These are phyloP conservation scores for Remersonia thermophila DNA, from an alignment of 2,329 filamentous ascomycete species.

Conservation along the genomic window DNA sequence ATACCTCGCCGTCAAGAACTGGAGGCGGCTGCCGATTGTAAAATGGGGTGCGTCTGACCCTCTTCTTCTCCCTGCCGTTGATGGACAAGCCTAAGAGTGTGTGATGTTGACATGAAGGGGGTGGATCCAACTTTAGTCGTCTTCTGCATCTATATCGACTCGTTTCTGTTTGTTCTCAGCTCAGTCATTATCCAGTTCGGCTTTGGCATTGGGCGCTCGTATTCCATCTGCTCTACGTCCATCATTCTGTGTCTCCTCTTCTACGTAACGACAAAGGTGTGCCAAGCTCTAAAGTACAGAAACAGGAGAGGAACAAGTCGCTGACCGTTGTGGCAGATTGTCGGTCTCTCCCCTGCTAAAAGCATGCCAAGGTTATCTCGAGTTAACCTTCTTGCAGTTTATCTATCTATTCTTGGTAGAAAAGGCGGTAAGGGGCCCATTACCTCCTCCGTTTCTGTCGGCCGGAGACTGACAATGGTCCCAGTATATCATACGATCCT, in stretches of 20 bases:
- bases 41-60: conserved; percentile 14
- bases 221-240: conserved; percentile 40
- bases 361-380: too few relatives aligned
- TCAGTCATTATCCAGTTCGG: conserved; percentile 45
- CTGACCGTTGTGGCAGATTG: conserved; percentile 15
- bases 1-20: conserved; percentile 13
- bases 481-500: conserved; percentile 42
- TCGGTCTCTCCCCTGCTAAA: conserved; percentile 19
- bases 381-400: conserved; percentile 25
- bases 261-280: conserved; percentile 51
- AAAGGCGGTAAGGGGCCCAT: conserved; percentile 37
- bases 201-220: conserved; percentile 40
- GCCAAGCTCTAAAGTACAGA: conserved; percentile 3
- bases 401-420: conserved; percentile 56
- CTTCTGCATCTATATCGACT: conserved; percentile 47
- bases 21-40: conserved; percentile 14
- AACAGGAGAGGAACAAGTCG: not conserved
- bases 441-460: too few relatives aligned
- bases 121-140: too few relatives aligned
- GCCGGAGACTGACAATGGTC: conserved; percentile 5
- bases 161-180: conserved; percentile 45
- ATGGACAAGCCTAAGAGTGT: too few relatives aligned
- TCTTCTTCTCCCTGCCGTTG: too few relatives aligned
- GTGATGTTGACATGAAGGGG: not conserved
- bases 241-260: conserved; percentile 49